Conservation (phyloP, 2,329 filamentous ascomycete genomes). For the Botrytis sinoallii region DNA sequence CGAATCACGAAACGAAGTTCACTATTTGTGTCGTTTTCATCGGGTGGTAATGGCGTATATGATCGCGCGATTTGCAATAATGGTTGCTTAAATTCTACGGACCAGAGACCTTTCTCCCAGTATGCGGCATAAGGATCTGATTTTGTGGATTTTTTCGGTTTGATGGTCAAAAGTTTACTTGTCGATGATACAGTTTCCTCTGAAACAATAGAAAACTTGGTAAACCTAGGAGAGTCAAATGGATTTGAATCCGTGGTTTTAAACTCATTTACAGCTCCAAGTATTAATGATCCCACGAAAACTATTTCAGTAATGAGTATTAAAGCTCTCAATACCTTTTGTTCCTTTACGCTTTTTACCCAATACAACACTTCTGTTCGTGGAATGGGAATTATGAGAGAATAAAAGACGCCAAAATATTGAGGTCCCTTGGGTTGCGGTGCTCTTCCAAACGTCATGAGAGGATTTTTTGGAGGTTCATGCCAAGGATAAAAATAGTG, state of each 20-base stretch:
- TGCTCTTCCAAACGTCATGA: not conserved
- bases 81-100: slow-evolving; percentile 90
- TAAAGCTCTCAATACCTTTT: not conserved
- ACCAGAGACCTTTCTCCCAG: slow-evolving; percentile 71
- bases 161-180: slow-evolving; percentile 66
- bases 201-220: slow-evolving; percentile 60
- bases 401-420: not conserved
- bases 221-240: slow-evolving; percentile 61
- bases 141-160: slow-evolving; percentile 36
- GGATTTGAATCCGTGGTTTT: not conserved
- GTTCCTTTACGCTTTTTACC: not conserved
- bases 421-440: not conserved
- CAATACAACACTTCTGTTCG: not conserved
- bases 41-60: slow-evolving; percentile 80
- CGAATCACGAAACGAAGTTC: slow-evolving; percentile 72
- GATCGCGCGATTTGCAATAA: slow-evolving; percentile 86
- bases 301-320: not conserved
- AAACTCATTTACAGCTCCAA: not conserved
- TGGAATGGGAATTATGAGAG: not conserved
- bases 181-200: slow-evolving; percentile 63
- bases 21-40: slow-evolving; percentile 37
- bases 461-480: not conserved
- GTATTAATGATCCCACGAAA: not conserved
- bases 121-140: slow-evolving; percentile 42
- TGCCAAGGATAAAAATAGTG: not conserved